Conservation (phyloP, 495 filamentous ascomycete species). For the Annulohypoxylon stygium region DNA sequence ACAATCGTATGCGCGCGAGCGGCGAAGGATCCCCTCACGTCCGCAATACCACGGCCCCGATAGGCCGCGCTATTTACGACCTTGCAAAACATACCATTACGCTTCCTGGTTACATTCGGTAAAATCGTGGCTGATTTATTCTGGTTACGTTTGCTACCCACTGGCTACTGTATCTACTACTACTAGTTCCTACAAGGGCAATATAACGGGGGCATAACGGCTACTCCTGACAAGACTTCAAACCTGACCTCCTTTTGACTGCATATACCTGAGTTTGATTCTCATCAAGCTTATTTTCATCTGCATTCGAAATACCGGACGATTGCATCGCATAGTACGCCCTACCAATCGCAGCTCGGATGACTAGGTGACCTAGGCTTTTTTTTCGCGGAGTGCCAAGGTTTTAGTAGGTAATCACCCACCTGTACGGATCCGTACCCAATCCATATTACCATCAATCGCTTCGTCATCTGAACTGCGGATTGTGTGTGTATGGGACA, state of each 20-base stretch:
- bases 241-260: slow-evolving; percentile 38
- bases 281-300: slow-evolving; percentile 29
- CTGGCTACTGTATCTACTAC: not conserved
- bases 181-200: slow-evolving; percentile 13
- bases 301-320: slow-evolving; percentile 16
- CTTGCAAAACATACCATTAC: slow-evolving; percentile 37
- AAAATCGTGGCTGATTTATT: slow-evolving; percentile 34
- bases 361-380: not conserved
- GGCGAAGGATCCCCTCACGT: slow-evolving; percentile 43
- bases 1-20: slow-evolving; percentile 34
- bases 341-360: slow-evolving; percentile 22
- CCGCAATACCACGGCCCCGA: slow-evolving; percentile 30
- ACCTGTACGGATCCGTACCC: not conserved
- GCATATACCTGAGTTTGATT: slow-evolving; percentile 32
- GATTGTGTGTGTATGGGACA: not conserved
- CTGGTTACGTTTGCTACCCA: slow-evolving; percentile 17
- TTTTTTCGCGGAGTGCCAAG: slow-evolving; percentile 1
- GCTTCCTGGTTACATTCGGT: slow-evolving; percentile 39
- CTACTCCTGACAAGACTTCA: slow-evolving; percentile 32
- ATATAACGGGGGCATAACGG: not conserved
- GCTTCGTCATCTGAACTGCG: slow-evolving; percentile 15
- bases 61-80: slow-evolving; percentile 37
- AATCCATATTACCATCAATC: not conserved
- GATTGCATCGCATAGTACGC: slow-evolving; percentile 16
- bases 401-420: slow-evolving; percentile 12